Evolutionary conservation across 2,329 filamentous ascomycete species (phyloP).

Genomic region (Pseudogymnoascus sp.): DNA sequence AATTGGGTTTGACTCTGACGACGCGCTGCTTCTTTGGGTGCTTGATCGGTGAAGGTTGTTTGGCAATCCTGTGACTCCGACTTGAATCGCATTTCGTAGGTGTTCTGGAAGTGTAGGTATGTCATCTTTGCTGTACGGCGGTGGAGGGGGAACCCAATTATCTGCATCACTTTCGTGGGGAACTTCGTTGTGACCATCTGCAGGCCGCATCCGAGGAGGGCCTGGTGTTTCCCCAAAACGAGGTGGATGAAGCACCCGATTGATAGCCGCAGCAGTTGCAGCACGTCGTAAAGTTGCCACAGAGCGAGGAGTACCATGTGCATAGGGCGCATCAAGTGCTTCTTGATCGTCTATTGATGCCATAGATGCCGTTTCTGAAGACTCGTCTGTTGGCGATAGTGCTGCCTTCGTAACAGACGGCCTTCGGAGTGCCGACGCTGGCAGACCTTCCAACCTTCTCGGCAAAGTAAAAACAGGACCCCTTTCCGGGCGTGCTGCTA

Average conservation of each 20-base stretch:
- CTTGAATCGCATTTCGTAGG: constrained; percentile 26
- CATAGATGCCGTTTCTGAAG: constrained; percentile 20
- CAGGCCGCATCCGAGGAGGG: constrained; percentile 54
- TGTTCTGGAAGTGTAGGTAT: constrained; percentile 28
- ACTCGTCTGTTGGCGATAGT: constrained; percentile 7
- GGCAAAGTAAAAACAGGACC: neutral
- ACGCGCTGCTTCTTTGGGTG: constrained; percentile 16
- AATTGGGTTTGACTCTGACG: constrained; percentile 1
- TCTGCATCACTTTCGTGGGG: constrained; percentile 83
- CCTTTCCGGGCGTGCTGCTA: constrained; percentile 17
- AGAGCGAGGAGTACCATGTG: constrained; percentile 63
- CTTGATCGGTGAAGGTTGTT: constrained; percentile 20
- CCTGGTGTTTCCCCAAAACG: constrained; percentile 39
- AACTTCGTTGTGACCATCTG: constrained; percentile 61
- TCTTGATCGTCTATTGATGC: constrained; percentile 30
- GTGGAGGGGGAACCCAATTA: constrained; percentile 80
- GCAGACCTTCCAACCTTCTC: neutral
- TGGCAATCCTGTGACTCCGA: constrained; percentile 22
- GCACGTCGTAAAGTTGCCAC: constrained; percentile 62
- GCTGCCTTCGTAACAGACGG: constrained; percentile 13
- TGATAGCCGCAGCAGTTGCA: constrained; percentile 67
- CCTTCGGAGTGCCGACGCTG: neutral
- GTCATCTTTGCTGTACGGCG: constrained; percentile 64
- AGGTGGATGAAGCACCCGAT: constrained; percentile 55
- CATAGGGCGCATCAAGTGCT: constrained; percentile 62